A percentile compares a stretch with the other conserved stretches of the same genome.
Evolutionary conservation across 2,329 filamentous ascomycete species (phyloP).

Genomic region (Neonectria hederae): DNA sequence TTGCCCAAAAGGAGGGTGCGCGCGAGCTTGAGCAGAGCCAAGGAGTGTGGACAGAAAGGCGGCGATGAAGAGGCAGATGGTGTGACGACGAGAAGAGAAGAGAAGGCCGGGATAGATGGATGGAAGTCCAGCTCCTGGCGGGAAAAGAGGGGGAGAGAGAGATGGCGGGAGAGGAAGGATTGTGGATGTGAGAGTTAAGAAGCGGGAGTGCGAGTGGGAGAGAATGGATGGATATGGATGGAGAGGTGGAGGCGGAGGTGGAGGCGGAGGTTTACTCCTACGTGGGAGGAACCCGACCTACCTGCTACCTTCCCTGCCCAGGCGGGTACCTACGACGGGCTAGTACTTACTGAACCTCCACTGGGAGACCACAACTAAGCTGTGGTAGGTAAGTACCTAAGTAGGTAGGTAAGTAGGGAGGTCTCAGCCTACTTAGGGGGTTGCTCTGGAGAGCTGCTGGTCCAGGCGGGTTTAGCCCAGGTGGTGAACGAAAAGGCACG

Average conservation of each 20-base stretch:
- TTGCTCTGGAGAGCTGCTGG: conserved; percentile 28
- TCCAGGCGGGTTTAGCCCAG: conserved; percentile 15
- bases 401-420: not conserved
- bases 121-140: conserved; percentile 50
- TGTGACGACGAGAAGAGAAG: conserved; percentile 55
- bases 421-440: not conserved
- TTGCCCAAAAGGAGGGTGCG: conserved; percentile 52
- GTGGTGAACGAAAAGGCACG: not conserved
- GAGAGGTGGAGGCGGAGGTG: conserved; percentile 32
- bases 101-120: conserved; percentile 57
- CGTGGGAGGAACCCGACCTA: conserved; percentile 20
- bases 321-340: conserved; percentile 1
- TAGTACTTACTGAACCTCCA: not conserved
- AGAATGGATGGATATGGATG: conserved; percentile 35
- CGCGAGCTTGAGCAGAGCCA: conserved; percentile 48
- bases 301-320: conserved; percentile 17
- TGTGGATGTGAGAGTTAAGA: conserved; percentile 35
- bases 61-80: conserved; percentile 49
- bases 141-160: conserved; percentile 42
- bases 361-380: not conserved
- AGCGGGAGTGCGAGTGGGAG: conserved; percentile 35
- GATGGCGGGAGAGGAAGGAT: conserved; percentile 33
- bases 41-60: conserved; percentile 51
- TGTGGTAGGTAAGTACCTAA: not conserved
- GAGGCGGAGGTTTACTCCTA: conserved; percentile 16